These are phyloP conservation scores for Alliaria petiolata DNA, from an alignment of 345 rosid genomes.

Conservation along the genomic window DNA sequence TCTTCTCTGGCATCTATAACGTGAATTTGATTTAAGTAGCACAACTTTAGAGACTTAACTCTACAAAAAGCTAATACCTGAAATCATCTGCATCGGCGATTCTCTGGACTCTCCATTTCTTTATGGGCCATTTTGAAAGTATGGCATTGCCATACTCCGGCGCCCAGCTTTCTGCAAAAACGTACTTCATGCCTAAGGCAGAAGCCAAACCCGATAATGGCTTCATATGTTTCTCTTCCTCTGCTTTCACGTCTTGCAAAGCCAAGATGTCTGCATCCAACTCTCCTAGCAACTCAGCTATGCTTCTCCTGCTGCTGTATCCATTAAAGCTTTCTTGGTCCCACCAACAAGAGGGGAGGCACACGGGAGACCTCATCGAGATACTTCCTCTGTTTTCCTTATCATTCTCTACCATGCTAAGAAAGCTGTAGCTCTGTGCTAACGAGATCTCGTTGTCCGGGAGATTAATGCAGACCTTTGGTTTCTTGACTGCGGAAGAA, in stretches of 20 bases:
- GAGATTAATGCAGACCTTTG: conserved; percentile 80
- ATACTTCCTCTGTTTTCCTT: conserved; percentile 47
- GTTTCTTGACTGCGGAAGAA: conserved; percentile 39
- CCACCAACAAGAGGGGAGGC: conserved; percentile 59
- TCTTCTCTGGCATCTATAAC: not conserved
- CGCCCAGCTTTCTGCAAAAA: conserved; percentile 95
- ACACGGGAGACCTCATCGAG: conserved; percentile 81
- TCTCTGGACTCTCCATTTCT: conserved; percentile 72
- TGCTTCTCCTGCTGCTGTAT: conserved; percentile 51
- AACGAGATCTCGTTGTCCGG: conserved; percentile 93
- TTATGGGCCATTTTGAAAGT: conserved; percentile 80
- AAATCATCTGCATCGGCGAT: conserved; percentile 82
- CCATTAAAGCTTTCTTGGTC: conserved; percentile 45
- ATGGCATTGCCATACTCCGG: conserved; percentile 89
- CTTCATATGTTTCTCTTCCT: conserved; percentile 78
- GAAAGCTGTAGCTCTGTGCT: conserved; percentile 47
- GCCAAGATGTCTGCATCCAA: conserved; percentile 79
- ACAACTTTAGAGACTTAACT: too few species aligned
- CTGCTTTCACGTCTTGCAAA: conserved; percentile 88
- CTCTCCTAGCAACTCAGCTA: conserved; percentile 75
- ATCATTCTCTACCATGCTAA: conserved; percentile 35
- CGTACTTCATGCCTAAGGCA: conserved; percentile 72
- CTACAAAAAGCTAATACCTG: conserved; percentile 35
- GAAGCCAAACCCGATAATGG: conserved; percentile 86
- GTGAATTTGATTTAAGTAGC: not conserved